A percentile compares a stretch with the other conserved stretches of the same genome.
phyloP scores from a whole-genome alignment of 768 basidiomycete genomes.

The Kwoniella shandongensis region DNA sequence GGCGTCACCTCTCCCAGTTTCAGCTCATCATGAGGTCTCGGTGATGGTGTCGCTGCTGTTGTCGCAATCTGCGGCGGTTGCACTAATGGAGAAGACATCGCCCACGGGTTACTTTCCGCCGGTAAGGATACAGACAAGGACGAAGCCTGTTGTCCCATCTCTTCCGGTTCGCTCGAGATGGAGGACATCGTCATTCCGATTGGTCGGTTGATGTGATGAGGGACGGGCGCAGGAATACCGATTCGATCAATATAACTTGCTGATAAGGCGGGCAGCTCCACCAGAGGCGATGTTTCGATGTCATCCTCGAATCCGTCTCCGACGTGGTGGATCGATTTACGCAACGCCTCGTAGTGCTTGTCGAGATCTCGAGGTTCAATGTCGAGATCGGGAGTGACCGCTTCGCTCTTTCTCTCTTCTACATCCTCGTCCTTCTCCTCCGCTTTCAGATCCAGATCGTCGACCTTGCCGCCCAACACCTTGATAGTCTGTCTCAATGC shows the following conservation, averaged over 20 bases:
- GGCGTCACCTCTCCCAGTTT: background rate
- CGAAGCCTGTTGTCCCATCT: background rate
- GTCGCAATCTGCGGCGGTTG: slow-evolving; percentile 7
- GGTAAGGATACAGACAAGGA: slow-evolving; percentile 10
- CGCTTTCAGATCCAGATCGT: slow-evolving; percentile 15
- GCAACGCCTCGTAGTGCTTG: slow-evolving; percentile 46
- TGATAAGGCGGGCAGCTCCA: slow-evolving; percentile 2
- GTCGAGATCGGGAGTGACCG: background rate
- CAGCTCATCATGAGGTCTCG: background rate
- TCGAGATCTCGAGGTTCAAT: slow-evolving; percentile 42
- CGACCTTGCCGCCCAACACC: slow-evolving; percentile 41
- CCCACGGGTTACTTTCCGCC: slow-evolving; percentile 20
- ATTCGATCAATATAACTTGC: too few species aligned
- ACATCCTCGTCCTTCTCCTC: slow-evolving; percentile 21
- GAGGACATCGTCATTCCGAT: background rate
- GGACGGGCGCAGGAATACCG: background rate
- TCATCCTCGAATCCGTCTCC: background rate
- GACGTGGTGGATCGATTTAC: slow-evolving; percentile 47
- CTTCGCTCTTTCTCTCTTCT: slow-evolving; percentile 6
- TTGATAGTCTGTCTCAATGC: slow-evolving; percentile 42
- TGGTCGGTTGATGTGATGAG: background rate
- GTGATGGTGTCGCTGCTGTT: slow-evolving; percentile 16
- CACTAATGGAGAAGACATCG: background rate
- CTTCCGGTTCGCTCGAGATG: background rate
- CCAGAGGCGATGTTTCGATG: background rate